Conservation (phyloP, 169 alveolate species). For the Plasmodium knowlesi region DNA sequence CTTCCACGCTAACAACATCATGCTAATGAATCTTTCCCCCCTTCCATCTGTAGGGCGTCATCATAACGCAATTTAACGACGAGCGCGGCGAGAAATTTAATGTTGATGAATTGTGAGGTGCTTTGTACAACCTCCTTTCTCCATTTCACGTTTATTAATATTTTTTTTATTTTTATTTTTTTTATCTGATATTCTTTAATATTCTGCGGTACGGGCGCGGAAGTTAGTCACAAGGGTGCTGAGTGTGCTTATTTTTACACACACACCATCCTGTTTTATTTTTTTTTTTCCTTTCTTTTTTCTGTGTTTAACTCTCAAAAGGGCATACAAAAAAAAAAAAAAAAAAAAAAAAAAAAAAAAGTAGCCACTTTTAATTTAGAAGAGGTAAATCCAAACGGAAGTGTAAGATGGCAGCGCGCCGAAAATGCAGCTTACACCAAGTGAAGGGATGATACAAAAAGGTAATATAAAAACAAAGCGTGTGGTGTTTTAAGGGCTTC, state of each 20-base stretch:
- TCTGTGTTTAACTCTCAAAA: background rate
- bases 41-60: slow-evolving; percentile 27
- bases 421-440: background rate
- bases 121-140: background rate
- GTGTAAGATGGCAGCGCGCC: background rate
- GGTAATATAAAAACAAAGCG: background rate
- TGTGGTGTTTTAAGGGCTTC: background rate
- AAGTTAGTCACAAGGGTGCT: background rate
- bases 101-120: slow-evolving; percentile 30
- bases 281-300: background rate
- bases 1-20: background rate
- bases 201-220: background rate
- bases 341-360: background rate
- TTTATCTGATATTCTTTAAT: background rate
- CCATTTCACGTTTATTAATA: background rate
- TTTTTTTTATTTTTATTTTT: background rate
- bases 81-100: background rate
- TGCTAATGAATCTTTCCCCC: background rate
- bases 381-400: background rate
- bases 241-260: background rate
- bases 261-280: too few species aligned
- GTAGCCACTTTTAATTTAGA: background rate
- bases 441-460: too few species aligned
- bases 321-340: background rate
- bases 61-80: slow-evolving; percentile 6